Conservation (phyloP, 2,329 filamentous ascomycete species). For the Botryotinia calthae region DNA sequence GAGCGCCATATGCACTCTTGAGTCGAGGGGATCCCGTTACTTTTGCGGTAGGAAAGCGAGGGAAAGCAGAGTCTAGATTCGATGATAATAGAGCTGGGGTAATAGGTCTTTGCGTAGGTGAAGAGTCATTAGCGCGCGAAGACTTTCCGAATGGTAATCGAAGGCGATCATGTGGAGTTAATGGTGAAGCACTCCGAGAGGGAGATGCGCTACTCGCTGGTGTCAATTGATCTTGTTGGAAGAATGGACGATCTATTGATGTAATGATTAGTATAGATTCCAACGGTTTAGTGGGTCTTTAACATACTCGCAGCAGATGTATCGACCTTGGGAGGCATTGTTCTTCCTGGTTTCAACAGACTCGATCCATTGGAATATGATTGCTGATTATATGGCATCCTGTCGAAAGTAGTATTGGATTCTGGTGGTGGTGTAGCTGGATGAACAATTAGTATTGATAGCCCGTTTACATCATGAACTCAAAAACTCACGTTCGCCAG, state of each 20-base stretch:
- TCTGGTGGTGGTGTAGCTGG: constrained; percentile 38
- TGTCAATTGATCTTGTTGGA: constrained; percentile 58
- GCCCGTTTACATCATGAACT: background rate
- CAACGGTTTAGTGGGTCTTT: background rate
- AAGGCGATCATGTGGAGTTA: constrained; percentile 51
- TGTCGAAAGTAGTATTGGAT: constrained; percentile 30
- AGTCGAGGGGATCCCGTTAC: constrained; percentile 25
- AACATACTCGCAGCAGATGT: constrained; percentile 53
- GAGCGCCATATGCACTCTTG: constrained; percentile 23
- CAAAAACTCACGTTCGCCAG: constrained; percentile 46
- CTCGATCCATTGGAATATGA: constrained; percentile 29
- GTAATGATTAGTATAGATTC: constrained; percentile 12
- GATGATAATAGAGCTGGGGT: constrained; percentile 45
- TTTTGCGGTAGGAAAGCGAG: constrained; percentile 49
- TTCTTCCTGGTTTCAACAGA: constrained; percentile 42
- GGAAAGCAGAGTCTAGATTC: constrained; percentile 52
- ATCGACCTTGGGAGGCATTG: constrained; percentile 49
- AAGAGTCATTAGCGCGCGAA: constrained; percentile 40
- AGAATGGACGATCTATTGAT: constrained; percentile 51
- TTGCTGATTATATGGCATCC: constrained; percentile 28
- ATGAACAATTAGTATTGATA: constrained; percentile 22
- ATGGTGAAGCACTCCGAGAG: constrained; percentile 62
- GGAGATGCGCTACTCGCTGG: constrained; percentile 57
- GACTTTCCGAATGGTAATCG: constrained; percentile 42
- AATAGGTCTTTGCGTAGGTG: constrained; percentile 41